Percentiles rank a stretch among this genome's conserved stretches.
These are phyloP conservation scores for Colletotrichum limetticola DNA, from an alignment of 2,329 filamentous ascomycete species.

Conservation along the genomic window DNA sequence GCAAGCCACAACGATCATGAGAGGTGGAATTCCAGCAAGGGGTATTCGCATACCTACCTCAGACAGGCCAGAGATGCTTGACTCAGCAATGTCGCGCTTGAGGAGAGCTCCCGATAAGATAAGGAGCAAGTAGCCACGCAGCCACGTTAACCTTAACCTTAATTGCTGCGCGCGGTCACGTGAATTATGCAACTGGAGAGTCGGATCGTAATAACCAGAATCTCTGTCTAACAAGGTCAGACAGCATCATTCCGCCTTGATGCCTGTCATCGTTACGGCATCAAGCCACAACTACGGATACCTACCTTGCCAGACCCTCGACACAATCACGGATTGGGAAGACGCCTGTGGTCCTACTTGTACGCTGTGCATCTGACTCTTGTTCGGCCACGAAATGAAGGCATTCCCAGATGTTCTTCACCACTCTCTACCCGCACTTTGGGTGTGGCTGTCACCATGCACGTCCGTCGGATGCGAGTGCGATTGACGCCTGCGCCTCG, in stretches of 20 bases:
- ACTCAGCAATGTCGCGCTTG: neutral
- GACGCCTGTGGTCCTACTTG: neutral
- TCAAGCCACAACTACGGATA: neutral
- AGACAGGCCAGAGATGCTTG: neutral
- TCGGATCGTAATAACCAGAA: neutral
- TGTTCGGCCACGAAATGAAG: neutral
- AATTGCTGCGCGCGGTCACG: neutral
- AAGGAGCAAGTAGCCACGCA: neutral
- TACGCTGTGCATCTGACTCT: neutral
- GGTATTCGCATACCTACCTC: too few species aligned
- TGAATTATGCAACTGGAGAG: neutral
- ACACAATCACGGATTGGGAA: neutral
- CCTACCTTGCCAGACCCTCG: neutral
- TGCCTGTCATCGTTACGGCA: too few species aligned
- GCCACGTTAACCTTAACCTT: neutral
- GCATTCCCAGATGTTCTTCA: neutral
- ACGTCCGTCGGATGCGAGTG: neutral
- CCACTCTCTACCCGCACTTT: neutral
- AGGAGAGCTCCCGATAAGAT: constrained; percentile 4
- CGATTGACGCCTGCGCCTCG: neutral
- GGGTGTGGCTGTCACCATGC: neutral
- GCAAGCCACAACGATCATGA: neutral
- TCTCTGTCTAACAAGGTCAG: neutral
- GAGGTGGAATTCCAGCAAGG: neutral
- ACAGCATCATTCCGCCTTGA: too few species aligned